Base-by-base conservation (phyloP, 139 green algal species). In the Desmodesmus armatus region DNA sequence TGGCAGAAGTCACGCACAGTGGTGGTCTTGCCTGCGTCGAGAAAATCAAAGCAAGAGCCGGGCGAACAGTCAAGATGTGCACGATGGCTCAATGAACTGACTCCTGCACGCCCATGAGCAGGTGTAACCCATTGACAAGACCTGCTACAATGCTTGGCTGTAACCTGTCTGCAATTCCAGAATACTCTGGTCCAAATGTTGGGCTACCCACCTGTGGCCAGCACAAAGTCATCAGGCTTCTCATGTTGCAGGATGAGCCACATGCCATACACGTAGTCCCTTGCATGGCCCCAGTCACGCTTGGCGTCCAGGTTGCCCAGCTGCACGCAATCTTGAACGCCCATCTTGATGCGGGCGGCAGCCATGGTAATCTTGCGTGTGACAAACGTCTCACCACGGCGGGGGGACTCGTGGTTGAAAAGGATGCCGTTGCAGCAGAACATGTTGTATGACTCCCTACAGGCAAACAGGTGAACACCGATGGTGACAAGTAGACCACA, bases 381-480 rank as follows among this genome's bases (percentile, higher is more conserved):
- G 11, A 97, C 94, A 81, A 97, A 97, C 25, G 88, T 95, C 84
- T 95, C 91, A 55, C 94, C 94, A 81, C 94, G 91, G 7, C 91
- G 87, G 17, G 94, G 93, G 1, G 85, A 93, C 87, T 97, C 94
- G 84, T 97, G 94, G 87, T 97, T 97, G 91, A 97, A 97, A 29
- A 97, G 90, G 58, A 97, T 94, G 71, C 94, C 94, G 84, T 96
- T 96, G 88, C 91, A 94, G 63, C 89, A 91, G 75, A 91, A 95
- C 83, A 96, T 95, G 74, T 90, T 75, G 84, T 96, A 96, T 0
- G 94, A 88, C 86, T 97, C 92, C 29, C 93, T 82, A 55, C 76
- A 69, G 41, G 23, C 58, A 13, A 62, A 62, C n/a, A n/a, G n/a
- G n/a, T n/a, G n/a, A n/a, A n/a, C n/a, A n/a, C n/a, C n/a, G n/a